phyloP scores from a whole-genome alignment of 2,329 filamentous ascomycete species.

The Trichoderma oligosporum region DNA sequence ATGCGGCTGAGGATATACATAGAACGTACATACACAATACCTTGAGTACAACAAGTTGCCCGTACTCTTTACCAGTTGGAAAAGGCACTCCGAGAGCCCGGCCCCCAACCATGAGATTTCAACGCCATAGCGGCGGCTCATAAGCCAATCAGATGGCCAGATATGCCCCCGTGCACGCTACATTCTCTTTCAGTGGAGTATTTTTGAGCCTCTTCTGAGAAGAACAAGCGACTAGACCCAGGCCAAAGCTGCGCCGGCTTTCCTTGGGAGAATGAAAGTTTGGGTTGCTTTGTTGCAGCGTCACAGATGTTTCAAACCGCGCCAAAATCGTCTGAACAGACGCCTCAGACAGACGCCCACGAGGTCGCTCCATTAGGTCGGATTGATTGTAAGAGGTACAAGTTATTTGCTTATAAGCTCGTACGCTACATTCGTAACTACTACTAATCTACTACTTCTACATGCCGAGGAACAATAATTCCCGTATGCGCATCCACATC shows the following conservation, averaged over 20 bases:
- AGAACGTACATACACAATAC: background rate
- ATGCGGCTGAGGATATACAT: background rate
- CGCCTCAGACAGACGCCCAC: too few relatives aligned
- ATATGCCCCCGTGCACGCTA: slow-evolving; percentile 31
- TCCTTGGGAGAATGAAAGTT: background rate
- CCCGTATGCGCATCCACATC: too few relatives aligned
- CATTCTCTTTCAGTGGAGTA: slow-evolving; percentile 32
- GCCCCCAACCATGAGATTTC: background rate
- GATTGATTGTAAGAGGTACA: too few relatives aligned
- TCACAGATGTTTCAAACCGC: background rate
- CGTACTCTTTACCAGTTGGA: background rate
- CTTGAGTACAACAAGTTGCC: too few relatives aligned
- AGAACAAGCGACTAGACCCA: background rate
- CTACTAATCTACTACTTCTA: too few relatives aligned
- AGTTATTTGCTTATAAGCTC: too few relatives aligned
- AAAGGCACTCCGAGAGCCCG: slow-evolving; percentile 11
- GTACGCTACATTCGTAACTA: too few relatives aligned
- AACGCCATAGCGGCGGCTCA: background rate
- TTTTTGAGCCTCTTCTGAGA: slow-evolving; percentile 17
- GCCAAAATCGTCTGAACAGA: background rate
- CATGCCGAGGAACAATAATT: too few relatives aligned
- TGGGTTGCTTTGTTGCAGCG: background rate
- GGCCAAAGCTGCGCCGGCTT: background rate
- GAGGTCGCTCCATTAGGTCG: too few relatives aligned
- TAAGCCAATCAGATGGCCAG: slow-evolving; percentile 32